These are phyloP conservation scores for Laetiporus sulphureus DNA, from an alignment of 1,284 basidiomycete species.

Conservation along the genomic window DNA sequence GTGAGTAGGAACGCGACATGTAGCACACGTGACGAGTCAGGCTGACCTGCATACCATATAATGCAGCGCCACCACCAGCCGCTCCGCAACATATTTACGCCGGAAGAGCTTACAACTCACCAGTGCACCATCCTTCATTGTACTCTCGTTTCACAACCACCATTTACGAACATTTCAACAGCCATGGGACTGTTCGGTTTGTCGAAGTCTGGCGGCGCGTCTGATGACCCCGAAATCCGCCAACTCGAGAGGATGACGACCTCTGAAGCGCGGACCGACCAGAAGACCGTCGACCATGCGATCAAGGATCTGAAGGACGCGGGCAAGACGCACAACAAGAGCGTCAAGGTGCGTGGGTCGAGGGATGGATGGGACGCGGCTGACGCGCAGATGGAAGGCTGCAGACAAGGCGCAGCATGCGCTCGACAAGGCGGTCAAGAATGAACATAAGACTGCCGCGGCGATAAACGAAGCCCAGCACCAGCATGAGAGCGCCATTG, in stretches of 20 bases:
- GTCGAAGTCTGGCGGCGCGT: constrained; percentile 15
- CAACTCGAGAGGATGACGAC: constrained; percentile 39
- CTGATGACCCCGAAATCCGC: constrained; percentile 27
- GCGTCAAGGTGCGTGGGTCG: constrained; percentile 35
- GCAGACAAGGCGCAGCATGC: constrained; percentile 36
- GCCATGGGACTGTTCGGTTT: constrained; percentile 20
- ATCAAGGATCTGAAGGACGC: constrained; percentile 39
- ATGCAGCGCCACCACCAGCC: too few species aligned
- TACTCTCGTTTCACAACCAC: neutral
- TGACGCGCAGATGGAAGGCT: constrained; percentile 27
- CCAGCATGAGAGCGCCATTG: constrained; percentile 40
- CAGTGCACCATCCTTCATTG: neutral
- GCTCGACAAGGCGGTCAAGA: constrained; percentile 40
- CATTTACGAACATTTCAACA: neutral
- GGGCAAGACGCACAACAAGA: constrained; percentile 40
- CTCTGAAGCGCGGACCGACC: constrained; percentile 41
- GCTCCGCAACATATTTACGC: too few species aligned
- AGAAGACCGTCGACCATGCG: constrained; percentile 36
- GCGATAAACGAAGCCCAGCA: constrained; percentile 42
- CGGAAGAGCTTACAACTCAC: too few species aligned
- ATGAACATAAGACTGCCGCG: constrained; percentile 39
- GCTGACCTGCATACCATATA: too few species aligned
- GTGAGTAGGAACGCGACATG: too few species aligned
- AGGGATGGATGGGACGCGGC: neutral
- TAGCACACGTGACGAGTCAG: too few species aligned